phyloP scores from a whole-genome alignment of 306 rosid species.

The Prunus kanzakura region DNA sequence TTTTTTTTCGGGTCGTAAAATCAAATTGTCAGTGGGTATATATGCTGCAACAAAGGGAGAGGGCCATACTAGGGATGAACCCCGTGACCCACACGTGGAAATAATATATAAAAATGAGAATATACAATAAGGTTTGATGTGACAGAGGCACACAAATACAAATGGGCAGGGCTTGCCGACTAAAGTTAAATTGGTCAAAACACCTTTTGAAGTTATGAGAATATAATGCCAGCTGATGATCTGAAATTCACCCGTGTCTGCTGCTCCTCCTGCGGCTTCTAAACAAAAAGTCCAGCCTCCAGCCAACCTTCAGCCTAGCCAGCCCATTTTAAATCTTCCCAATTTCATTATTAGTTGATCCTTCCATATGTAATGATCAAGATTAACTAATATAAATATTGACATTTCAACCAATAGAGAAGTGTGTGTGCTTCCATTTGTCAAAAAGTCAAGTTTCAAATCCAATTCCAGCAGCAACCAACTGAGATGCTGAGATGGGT shows the following conservation, averaged over 20 bases:
- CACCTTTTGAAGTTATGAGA: neutral
- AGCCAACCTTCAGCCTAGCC: neutral
- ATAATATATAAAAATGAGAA: neutral
- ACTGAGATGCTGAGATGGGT: too few relatives aligned
- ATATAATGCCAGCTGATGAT: too few relatives aligned
- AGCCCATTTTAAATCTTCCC: neutral
- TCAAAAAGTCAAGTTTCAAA: constrained; percentile 1
- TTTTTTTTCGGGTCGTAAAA: too few relatives aligned
- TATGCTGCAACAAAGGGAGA: too few relatives aligned
- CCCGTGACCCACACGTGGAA: constrained; percentile 4
- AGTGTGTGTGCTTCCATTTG: neutral
- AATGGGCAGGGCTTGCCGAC: neutral
- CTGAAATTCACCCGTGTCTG: too few relatives aligned
- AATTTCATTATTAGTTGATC: neutral
- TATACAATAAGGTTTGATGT: neutral
- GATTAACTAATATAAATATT: neutral
- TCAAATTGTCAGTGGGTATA: too few relatives aligned
- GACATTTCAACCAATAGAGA: neutral
- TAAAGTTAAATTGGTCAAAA: neutral
- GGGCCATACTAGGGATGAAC: neutral
- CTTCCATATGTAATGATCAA: constrained; percentile 9
- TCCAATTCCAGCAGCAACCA: too few relatives aligned
- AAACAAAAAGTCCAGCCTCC: neutral
- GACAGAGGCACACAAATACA: neutral
- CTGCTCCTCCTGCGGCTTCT: neutral